Base-by-base conservation (phyloP, 352 stramenopile species). In the Blastocystis sp. region DNA sequence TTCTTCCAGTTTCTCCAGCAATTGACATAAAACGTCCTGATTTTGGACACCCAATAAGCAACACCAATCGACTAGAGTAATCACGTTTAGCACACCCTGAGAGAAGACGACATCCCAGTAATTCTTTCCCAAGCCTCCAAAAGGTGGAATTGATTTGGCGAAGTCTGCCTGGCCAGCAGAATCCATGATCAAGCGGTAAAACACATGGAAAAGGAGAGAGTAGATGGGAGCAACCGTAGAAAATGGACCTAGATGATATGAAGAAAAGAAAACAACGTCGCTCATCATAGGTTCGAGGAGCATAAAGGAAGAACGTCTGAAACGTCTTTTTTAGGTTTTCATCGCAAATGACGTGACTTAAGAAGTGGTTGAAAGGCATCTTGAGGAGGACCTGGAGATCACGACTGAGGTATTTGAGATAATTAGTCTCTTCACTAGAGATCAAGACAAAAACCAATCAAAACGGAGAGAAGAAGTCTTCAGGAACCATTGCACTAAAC, bases 311-410 rank as follows among this genome's bases (percentile, higher is more conserved):
- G 47, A 85, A 85, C 34, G 73, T 85, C 18, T 59, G 55, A 20
- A 85, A 37, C 39, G 73, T 47, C 24, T 68, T 65, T 30, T 55
- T 43, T 20, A 85, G 34, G 30, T 69, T 66, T 11, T 64, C 50
- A 45, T 85, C 73, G 26, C 39, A 85, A 43, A 85, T 50, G 16
- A 85, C 34, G 45, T 85, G 73, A 45, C 73, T 85, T 30, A 85
- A 26, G 73, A 85, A 85, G 53, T 85, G 73, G 56, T 85, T 85
- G 73, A 85, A 85, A 1, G 73, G 73, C 73, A 85, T 85, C 39
- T 62, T 59, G 43, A 85, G 55, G 18, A 85, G 47, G 8, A 85
- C 24, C 13, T 85, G 73, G 7, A 85, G 39, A 47, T 85, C 73
- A 45, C 73, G 73, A 65, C 55, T 68, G 26, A 85, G 18, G 34